Conservation (phyloP, 140 eudicot species). For the Cichorium intybus region DNA sequence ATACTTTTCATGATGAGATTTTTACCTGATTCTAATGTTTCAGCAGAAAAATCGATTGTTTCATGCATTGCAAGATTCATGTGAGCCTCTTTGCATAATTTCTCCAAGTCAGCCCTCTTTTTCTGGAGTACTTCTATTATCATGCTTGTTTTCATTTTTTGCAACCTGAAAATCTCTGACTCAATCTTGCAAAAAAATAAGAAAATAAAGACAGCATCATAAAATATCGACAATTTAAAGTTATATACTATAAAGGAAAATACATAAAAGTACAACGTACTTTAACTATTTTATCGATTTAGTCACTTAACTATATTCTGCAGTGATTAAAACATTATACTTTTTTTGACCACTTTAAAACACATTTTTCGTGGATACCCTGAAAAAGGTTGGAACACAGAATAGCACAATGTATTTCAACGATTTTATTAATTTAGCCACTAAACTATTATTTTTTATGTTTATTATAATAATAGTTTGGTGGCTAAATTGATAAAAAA, state of each 20-base stretch:
- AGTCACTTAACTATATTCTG: no score
- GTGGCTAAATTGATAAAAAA: no score
- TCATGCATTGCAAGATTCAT: constrained; percentile 43
- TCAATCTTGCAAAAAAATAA: constrained; percentile 48
- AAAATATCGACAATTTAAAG: background rate
- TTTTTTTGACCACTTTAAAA: no score
- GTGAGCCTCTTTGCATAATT: constrained; percentile 60
- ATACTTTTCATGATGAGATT: background rate
- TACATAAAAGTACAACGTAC: no score
- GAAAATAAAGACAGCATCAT: background rate
- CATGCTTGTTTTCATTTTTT: constrained; percentile 57
- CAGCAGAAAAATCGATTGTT: constrained; percentile 45
- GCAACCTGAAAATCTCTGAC: constrained; percentile 67
- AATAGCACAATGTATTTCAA: no score
- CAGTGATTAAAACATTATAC: no score
- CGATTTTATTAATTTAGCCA: no score
- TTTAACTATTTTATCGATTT: no score
- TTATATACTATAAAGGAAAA: background rate
- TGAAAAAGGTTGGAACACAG: no score
- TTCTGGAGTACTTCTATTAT: constrained; percentile 69
- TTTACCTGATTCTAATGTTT: constrained; percentile 69
- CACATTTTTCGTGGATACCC: no score
- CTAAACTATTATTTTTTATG: no score
- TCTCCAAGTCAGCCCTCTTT: constrained; percentile 55
- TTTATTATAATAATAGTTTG: no score